phyloP scores from a whole-genome alignment of 1,284 basidiomycete genomes.

The Puccinia triticina region DNA sequence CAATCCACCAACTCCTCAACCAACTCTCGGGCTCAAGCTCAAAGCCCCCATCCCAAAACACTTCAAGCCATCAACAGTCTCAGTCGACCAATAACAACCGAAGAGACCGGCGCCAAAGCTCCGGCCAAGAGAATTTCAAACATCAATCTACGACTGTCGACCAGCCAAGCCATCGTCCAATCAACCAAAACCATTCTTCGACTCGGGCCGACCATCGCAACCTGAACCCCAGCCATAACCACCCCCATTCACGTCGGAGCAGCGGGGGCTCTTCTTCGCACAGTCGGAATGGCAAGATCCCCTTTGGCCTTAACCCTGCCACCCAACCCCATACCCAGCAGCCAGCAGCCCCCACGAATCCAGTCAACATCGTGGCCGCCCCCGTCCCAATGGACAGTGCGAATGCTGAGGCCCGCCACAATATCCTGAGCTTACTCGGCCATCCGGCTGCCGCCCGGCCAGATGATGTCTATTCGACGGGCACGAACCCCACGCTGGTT shows the following conservation, averaged over 20 bases:
- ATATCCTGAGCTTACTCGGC: constrained; percentile 35
- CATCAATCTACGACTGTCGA: constrained; percentile 14
- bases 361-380: neutral
- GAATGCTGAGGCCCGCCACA: constrained; percentile 43
- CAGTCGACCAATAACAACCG: neutral
- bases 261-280: constrained; percentile 37
- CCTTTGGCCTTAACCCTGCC: neutral
- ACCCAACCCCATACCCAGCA: neutral
- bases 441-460: constrained; percentile 22
- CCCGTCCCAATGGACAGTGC: constrained; percentile 30
- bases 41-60: neutral
- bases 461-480: neutral
- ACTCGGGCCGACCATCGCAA: constrained; percentile 1
- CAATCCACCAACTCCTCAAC: constrained; percentile 33
- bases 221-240: neutral
- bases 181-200: neutral
- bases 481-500: neutral
- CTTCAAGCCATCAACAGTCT: neutral
- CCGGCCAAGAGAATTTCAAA: constrained; percentile 24
- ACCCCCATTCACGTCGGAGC: constrained; percentile 20
- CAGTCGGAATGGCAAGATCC: constrained; percentile 4
- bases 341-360: neutral
- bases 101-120: constrained; percentile 10
- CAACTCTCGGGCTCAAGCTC: neutral
- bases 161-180: neutral